A percentile compares a stretch with the other conserved stretches of the same genome.
Evolutionary conservation across 495 filamentous ascomycete genomes (phyloP).

Genomic region (Sabuloglossum arenarium): DNA sequence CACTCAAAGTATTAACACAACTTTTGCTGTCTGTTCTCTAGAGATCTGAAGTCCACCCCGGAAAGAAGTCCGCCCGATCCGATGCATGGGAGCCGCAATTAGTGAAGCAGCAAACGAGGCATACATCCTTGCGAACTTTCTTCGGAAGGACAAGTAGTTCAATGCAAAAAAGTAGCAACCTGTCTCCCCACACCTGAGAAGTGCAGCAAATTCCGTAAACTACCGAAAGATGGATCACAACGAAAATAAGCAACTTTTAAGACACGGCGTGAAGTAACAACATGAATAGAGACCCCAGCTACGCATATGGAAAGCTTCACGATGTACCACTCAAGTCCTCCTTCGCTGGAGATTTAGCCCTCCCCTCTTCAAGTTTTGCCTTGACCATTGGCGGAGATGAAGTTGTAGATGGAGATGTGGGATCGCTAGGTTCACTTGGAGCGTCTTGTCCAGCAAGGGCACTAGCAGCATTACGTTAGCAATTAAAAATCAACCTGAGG

Average conservation of each 20-base stretch:
- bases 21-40: neutral
- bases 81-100: neutral
- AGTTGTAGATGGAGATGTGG: conserved; percentile 35
- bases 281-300: neutral
- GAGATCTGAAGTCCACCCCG: neutral
- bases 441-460: conserved; percentile 36
- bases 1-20: neutral
- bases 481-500: conserved; percentile 2
- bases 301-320: neutral
- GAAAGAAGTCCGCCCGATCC: neutral
- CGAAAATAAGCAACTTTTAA: conserved; percentile 2
- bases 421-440: conserved; percentile 25
- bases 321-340: conserved; percentile 12
- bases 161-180: neutral
- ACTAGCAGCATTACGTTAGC: conserved; percentile 19
- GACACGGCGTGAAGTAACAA: neutral
- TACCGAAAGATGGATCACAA: conserved; percentile 1
- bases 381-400: conserved; percentile 36
- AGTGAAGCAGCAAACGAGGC: neutral
- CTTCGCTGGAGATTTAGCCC: conserved; percentile 28
- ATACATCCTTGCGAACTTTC: too few relatives aligned
- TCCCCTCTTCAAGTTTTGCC: conserved; percentile 27
- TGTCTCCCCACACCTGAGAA: conserved; percentile 2
- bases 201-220: neutral
- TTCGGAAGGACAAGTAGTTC: neutral